Evolutionary conservation across 129 eudicot genomes (phyloP).

Genomic region (Oenanthe sinensis): DNA sequence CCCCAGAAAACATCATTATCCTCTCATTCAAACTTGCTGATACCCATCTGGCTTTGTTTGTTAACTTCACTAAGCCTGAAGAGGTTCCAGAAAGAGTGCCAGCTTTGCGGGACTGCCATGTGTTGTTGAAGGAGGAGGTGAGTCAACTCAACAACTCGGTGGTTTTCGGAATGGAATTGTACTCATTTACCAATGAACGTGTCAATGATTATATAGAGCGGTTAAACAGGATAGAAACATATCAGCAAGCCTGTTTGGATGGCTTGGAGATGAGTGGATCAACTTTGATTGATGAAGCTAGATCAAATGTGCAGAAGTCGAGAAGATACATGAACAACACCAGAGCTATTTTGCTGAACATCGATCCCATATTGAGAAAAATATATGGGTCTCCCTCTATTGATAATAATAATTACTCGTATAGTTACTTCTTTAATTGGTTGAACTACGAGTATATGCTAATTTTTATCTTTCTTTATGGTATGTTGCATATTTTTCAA

Average conservation of each 20-base stretch:
- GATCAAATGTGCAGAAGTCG: not conserved
- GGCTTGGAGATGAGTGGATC: not conserved
- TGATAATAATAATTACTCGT: not conserved
- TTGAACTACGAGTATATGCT: not conserved
- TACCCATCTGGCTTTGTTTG: not conserved
- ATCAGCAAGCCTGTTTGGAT: slow-evolving; percentile 11
- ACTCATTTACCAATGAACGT: not conserved
- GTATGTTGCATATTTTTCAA: not conserved
- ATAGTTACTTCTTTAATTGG: no score
- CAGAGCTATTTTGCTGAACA: not conserved
- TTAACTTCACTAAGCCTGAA: not conserved
- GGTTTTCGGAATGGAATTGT: not conserved
- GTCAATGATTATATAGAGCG: not conserved
- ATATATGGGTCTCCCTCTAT: not conserved
- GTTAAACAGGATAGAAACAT: not conserved
- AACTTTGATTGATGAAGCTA: not conserved
- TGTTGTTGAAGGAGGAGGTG: not conserved
- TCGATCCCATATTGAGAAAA: not conserved
- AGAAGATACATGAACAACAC: not conserved
- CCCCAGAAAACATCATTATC: not conserved
- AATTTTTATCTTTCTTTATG: no score
- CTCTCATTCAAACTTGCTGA: slow-evolving; percentile 4
- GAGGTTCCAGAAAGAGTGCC: not conserved
- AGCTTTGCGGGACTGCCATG: not conserved
- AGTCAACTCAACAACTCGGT: slow-evolving; percentile 6